These are phyloP conservation scores for Monosporozyma solicola DNA, from an alignment of 805 yeast genomes.

Conservation along the genomic window DNA sequence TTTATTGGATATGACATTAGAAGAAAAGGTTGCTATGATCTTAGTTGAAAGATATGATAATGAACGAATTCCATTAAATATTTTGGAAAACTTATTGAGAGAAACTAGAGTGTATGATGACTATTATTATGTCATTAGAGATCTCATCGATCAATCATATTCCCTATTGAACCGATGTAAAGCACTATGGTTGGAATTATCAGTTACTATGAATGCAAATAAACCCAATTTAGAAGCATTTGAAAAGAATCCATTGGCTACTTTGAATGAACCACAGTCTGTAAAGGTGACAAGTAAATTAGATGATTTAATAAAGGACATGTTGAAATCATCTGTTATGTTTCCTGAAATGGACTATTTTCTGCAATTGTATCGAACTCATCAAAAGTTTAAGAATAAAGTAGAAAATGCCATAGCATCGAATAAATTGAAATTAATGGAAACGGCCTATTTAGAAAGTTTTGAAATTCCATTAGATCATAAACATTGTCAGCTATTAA, in stretches of 20 bases:
- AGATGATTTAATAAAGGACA: not conserved
- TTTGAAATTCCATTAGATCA: conserved; percentile 11
- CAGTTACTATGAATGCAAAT: not conserved
- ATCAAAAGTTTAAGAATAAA: not conserved
- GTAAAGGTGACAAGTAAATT: not conserved
- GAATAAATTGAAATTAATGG: not conserved
- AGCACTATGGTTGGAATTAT: not conserved
- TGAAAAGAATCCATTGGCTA: not conserved
- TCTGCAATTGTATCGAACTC: not conserved
- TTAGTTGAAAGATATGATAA: not conserved
- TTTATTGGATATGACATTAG: not conserved
- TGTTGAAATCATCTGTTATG: not conserved
- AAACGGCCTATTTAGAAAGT: conserved; percentile 3
- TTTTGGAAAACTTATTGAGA: not conserved
- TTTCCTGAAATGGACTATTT: conserved; percentile 3
- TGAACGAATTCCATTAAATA: not conserved
- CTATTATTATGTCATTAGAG: not conserved
- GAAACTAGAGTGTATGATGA: not conserved
- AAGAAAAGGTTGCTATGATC: not conserved
- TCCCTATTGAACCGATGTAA: not conserved
- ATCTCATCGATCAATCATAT: not conserved
- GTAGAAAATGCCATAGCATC: conserved; percentile 36
- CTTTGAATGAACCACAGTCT: not conserved
- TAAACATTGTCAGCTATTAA: conserved; percentile 6
- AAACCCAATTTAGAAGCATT: conserved; percentile 1